Evolutionary conservation across 23 red algal genomes (phyloP).

Genomic region (Cyanidioschyzon merolae): DNA sequence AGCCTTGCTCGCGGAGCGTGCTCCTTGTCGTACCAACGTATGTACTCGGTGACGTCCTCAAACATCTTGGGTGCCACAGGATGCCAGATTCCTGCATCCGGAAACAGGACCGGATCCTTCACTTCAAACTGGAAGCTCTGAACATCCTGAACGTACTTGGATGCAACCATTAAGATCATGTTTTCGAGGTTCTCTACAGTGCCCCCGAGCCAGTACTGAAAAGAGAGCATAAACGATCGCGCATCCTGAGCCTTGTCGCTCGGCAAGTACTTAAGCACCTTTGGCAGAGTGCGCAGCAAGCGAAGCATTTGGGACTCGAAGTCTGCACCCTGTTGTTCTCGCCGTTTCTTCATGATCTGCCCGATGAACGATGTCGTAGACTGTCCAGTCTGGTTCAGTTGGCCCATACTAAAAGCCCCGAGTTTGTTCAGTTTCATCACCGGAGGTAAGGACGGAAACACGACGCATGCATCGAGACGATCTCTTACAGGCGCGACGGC

Average conservation of each 20-base stretch:
- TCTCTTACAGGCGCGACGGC: slow-evolving; percentile 82
- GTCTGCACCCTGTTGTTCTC: slow-evolving; percentile 63
- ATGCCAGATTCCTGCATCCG: slow-evolving; percentile 98
- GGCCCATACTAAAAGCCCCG: slow-evolving; percentile 74
- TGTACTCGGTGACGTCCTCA: slow-evolving; percentile 76
- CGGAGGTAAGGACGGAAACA: slow-evolving; percentile 97
- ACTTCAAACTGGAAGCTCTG: slow-evolving; percentile 16
- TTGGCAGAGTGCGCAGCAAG: slow-evolving; percentile 81
- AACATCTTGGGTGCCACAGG: slow-evolving; percentile 92
- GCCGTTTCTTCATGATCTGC: slow-evolving; percentile 80
- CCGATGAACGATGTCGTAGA: slow-evolving; percentile 48
- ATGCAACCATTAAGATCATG: slow-evolving; percentile 94
- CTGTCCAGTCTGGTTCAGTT: slow-evolving; percentile 41
- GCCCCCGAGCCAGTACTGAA: slow-evolving; percentile 99
- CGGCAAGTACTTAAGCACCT: slow-evolving; percentile 99
- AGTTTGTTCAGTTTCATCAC: slow-evolving; percentile 99
- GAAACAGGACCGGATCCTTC: slow-evolving; percentile 69
- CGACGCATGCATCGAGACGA: slow-evolving; percentile 82
- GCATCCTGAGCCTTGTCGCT: slow-evolving; percentile 99
- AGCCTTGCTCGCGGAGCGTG: slow-evolving; percentile 53
- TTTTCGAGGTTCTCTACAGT: slow-evolving; percentile 87
- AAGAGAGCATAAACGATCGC: slow-evolving; percentile 87
- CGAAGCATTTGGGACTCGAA: slow-evolving; percentile 97
- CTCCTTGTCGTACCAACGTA: slow-evolving; percentile 73
- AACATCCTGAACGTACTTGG: slow-evolving; percentile 64